Conservation (phyloP, 1,139 yeast species). For the Williopsis jadinii region DNA sequence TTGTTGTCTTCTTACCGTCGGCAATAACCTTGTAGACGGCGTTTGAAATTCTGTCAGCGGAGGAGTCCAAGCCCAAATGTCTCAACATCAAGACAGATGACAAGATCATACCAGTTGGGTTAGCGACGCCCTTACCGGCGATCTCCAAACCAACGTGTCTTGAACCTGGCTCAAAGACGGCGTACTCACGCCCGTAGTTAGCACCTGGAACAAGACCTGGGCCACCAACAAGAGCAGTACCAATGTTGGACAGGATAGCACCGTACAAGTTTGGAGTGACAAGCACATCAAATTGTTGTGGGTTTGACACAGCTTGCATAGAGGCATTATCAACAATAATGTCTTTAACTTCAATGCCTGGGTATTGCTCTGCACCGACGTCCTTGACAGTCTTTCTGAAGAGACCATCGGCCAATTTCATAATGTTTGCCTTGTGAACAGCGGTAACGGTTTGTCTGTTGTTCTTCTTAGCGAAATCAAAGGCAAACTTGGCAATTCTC, state of each 20-base stretch:
- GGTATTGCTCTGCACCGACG: conserved; percentile 79
- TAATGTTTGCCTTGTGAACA: conserved; percentile 97
- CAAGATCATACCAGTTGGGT: conserved; percentile 96
- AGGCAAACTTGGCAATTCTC: conserved; percentile 96
- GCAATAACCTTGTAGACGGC: conserved; percentile 89
- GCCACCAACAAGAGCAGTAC: conserved; percentile 98
- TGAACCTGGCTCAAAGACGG: conserved; percentile 99
- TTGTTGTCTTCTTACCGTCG: conserved; percentile 75
- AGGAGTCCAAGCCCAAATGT: conserved; percentile 81
- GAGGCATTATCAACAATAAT: conserved; percentile 98
- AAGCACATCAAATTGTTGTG: conserved; percentile 96
- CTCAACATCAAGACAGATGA: conserved; percentile 88
- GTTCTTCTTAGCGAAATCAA: conserved; percentile 90
- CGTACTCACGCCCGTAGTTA: conserved; percentile 95
- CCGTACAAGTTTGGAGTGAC: conserved; percentile 99
- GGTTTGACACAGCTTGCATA: conserved; percentile 98
- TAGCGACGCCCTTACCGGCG: conserved; percentile 89
- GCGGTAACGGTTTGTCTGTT: conserved; percentile 91
- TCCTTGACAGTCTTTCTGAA: conserved; percentile 92
- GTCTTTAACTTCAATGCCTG: conserved; percentile 77
- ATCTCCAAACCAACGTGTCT: conserved; percentile 98
- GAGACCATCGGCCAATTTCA: conserved; percentile 98
- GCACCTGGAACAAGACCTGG: conserved; percentile 99
- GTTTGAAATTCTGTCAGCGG: conserved; percentile 78
- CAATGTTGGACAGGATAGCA: conserved; percentile 93